Base-by-base conservation (phyloP, 1,284 basidiomycete species). In the Earliella scabrosa region DNA sequence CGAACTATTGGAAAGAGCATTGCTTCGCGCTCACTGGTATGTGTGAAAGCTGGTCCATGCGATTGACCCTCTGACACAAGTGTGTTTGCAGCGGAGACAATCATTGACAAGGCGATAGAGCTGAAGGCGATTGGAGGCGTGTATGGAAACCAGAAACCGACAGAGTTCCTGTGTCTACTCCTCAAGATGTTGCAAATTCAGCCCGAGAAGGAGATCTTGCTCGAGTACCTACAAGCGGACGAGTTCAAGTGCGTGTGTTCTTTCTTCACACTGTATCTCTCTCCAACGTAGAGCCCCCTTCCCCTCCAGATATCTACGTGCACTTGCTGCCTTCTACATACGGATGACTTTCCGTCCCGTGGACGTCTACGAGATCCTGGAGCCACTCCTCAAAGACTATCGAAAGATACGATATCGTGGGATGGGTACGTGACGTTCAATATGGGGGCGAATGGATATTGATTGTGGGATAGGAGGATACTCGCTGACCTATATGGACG, bases 151-250 rank as follows among this genome's bases (percentile, higher is more conserved):
- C 92, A 96, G 67, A 86, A 90, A 45, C 95, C 95, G 0, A 97
- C 94, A 5, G 87, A 93, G 65, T 98, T 96, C 74, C 78, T 98
- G 44, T 97, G 93, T 69, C 80, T 99, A 23, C 83, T 96, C 26
- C 80, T 98, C 63, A 99, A 99, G 73, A 81, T 99, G 52, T 79
- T 99, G 26, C 97, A 99, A 75, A 88, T 99, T 45, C 97, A 99
- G 70, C 97, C 97, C 1, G 93, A 98, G 74, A 95, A 95, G 70
- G 94, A 97, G 73, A 98, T 99, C 58, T 72, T 99, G 45, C 76
- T 97, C 4, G 97, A 98, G 68, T 99, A 99, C 70, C 78, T 99
- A 20, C 85, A 89, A 57, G 95, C 93, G 2, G 93, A 97, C 58
- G 97, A 99, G 71, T 98, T 98, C 83, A 99, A 99, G 95, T 97